These are phyloP conservation scores for Venturia aucupariae DNA, from an alignment of 2,329 filamentous ascomycete species.

Conservation along the genomic window DNA sequence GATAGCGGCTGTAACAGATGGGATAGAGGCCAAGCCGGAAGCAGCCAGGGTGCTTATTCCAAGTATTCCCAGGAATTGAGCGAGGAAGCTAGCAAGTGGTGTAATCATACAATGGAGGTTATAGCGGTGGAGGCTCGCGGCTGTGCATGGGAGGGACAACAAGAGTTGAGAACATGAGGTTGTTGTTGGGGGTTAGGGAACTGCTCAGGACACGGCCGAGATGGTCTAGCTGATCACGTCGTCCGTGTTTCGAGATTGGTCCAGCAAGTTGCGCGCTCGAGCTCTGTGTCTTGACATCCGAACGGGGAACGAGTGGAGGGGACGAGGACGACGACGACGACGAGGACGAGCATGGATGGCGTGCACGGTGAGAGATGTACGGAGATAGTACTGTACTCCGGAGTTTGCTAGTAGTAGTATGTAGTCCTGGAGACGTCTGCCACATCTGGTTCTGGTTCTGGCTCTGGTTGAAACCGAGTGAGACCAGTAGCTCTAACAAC, in stretches of 20 bases:
- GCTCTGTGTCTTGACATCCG: neutral
- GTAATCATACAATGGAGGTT: too few species aligned
- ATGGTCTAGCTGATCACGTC: neutral
- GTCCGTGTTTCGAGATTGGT: neutral
- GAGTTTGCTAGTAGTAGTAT: too few species aligned
- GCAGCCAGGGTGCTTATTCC: neutral
- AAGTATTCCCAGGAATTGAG: neutral
- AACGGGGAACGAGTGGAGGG: neutral
- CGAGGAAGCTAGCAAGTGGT: neutral
- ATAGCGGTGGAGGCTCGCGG: neutral
- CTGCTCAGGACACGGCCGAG: neutral
- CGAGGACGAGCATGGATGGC: neutral
- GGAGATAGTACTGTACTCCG: too few species aligned
- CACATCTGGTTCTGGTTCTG: neutral
- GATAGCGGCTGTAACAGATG: neutral
- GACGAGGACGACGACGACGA: too few species aligned
- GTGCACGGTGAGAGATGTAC: neutral
- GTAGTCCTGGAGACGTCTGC: neutral
- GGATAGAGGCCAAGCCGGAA: neutral
- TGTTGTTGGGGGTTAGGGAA: neutral
- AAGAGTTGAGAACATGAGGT: neutral
- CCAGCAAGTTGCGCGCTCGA: neutral
- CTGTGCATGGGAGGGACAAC: neutral
- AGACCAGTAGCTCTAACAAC: too few species aligned
- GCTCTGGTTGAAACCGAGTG: neutral